Conservation (phyloP, 2,329 filamentous ascomycete genomes). For the Laburnicola sp. region DNA sequence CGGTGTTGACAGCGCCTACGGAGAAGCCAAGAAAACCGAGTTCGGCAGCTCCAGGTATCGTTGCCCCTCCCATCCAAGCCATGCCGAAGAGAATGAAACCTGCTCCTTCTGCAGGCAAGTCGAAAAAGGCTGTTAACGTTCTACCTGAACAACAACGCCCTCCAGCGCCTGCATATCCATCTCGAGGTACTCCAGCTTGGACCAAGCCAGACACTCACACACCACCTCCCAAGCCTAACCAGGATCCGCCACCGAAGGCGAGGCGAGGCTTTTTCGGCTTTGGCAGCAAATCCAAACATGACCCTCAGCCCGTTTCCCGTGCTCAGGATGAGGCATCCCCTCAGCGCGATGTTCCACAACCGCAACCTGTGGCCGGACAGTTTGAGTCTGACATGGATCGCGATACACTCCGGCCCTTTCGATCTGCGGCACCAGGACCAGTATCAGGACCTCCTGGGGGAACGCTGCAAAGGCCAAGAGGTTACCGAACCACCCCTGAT, state of each 20-base stretch:
- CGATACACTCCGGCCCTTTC: conserved; percentile 21
- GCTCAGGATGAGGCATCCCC: conserved; percentile 3
- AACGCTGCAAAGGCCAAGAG: conserved; percentile 35
- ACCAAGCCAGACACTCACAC: conserved; percentile 21
- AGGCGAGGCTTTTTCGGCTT: conserved; percentile 19
- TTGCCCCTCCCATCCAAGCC: conserved; percentile 14
- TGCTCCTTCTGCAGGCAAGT: conserved; percentile 8
- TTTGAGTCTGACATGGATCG: conserved; percentile 11
- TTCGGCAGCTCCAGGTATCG: conserved; percentile 19
- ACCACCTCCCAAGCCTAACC: conserved; percentile 14
- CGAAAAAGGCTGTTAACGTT: conserved; percentile 10
- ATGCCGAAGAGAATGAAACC: conserved; percentile 4
- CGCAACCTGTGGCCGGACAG: conserved; percentile 1
- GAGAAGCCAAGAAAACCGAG: conserved; percentile 16
- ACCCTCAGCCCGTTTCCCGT: conserved; percentile 5
- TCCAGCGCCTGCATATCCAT: conserved; percentile 29
- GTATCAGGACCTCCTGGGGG: conserved; percentile 29
- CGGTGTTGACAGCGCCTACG: conserved; percentile 4
- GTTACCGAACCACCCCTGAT: conserved; percentile 17
- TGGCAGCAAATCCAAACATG: conserved; percentile 15
- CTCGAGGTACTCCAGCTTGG: conserved; percentile 28
- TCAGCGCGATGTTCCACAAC: not conserved
- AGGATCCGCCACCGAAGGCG: not conserved
- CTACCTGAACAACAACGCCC: conserved; percentile 27
- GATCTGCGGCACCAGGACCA: conserved; percentile 23